Evolutionary conservation across 192 early-diverging fungal species (phyloP).

Genomic region (Jimgerdemannia lactiflua): DNA sequence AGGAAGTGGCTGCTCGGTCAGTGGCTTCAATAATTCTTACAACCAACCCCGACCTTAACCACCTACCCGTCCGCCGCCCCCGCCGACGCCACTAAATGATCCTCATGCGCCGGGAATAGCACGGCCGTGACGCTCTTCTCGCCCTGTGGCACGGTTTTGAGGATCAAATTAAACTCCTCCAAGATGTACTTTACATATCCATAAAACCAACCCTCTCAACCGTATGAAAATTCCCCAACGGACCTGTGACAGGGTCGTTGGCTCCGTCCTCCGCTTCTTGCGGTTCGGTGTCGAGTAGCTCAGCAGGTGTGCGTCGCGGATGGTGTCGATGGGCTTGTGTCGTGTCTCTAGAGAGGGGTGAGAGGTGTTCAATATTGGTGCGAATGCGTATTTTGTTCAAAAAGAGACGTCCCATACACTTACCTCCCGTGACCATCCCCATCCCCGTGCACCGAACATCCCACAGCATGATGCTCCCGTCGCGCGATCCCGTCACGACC

Average conservation of each 20-base stretch:
- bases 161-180: neutral
- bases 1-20: neutral
- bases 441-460: slow-evolving; percentile 63
- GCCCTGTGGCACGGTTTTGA: neutral
- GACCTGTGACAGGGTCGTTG: neutral
- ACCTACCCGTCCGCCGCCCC: slow-evolving; percentile 65
- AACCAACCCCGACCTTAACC: neutral
- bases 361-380: too few species aligned
- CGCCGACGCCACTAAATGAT: slow-evolving; percentile 53
- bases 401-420: neutral
- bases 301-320: slow-evolving; percentile 41
- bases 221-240: neutral
- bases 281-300: neutral
- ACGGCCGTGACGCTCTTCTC: slow-evolving; percentile 53
- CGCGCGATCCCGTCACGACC: slow-evolving; percentile 69
- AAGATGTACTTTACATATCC: neutral
- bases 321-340: slow-evolving; percentile 38
- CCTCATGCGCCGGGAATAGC: slow-evolving; percentile 38
- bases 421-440: slow-evolving; percentile 28
- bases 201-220: neutral
- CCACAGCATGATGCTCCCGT: slow-evolving; percentile 75
- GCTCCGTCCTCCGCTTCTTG: neutral
- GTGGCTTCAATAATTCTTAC: neutral
- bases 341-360: slow-evolving; percentile 8
- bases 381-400: too few species aligned